Base-by-base conservation (phyloP, 2,329 filamentous ascomycete species). In the Fusarium vanettenii region DNA sequence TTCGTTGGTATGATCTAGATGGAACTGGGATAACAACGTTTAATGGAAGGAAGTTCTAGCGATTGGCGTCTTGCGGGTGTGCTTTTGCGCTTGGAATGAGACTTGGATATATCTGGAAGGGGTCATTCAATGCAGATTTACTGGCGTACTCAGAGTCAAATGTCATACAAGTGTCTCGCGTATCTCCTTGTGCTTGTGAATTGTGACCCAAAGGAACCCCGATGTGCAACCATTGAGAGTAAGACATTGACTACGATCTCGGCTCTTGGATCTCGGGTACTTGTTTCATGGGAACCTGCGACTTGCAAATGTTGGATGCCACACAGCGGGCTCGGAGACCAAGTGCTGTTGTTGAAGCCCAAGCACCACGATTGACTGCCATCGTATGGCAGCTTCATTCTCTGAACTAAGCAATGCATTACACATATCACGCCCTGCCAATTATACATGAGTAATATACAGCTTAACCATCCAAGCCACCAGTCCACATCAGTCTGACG, bases 1-100 rank as follows among this genome's bases (percentile, higher is more conserved):
- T 68, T 75, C 45, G 71, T 74, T 6, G 20, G 5, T 6, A 37
- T 13, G 16, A n/a, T 33, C 1, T n/a, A 20, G 27, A 10, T 37
- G 8, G 13, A 22, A 9, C 41, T 41, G 6, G 41, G 35, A 57
- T 48, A 16, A 64, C 43, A 22, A 50, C 10, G 16, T 27, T 41
- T 59, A 37, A 27, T 59, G 56, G 56, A 59, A 11, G 22, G n/a
- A 11, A n/a, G 35, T 22, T 25, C 55, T 37, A 57, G 55, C 55
- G 55, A 57, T 37, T 59, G 56, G 56, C 56, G 56, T 59, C 22
- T 59, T 39, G 56, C 22, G 56, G 33, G 16, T 39, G 33, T 59
- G 35, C 33, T 59, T 59, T 52, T 52, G 27, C 18, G 27, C 48
- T 52, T n/a, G 48, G 48, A 31, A 52, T 31, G 48, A 52, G 27